Base-by-base conservation (phyloP, 163 green algal species). In the Prototheca cutis region DNA sequence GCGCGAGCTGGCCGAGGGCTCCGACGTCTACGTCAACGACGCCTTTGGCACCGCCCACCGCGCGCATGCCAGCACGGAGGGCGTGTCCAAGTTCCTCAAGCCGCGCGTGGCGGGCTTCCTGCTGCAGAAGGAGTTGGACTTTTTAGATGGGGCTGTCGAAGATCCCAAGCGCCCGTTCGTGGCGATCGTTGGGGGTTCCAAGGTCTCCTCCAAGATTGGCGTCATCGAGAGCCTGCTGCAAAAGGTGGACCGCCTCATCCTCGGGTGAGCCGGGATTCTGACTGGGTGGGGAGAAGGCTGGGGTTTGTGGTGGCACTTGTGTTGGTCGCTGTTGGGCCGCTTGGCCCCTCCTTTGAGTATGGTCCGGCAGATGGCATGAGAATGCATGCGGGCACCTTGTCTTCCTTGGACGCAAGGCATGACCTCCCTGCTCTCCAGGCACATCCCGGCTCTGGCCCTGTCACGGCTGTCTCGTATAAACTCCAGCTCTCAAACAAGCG, bases 31-130 rank as follows among this genome's bases (percentile, higher is more conserved):
- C 66, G 93, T 99, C 48, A 99, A 98, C 77, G 93, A 99, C 61
- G 93, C 93, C 25, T 99, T 99, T 68, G 93, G 93, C 71, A 97
- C 91, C 65, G 93, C 93, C 8, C 93, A 99, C 82, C 84, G 93
- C 60, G 93, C 93, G 4, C 93, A 99, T 76, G 84, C 88, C 55
- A 98, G 92, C 59, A 99, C 93, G 28, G 92, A 90, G 65, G 92
- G 92, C 29, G 87, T 99, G 33, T 91, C 91, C 54, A 87, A 88
- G 73, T 94, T 80, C 78, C 74, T 97, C 45, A 84, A 66, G 71
- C 84, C 74, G 13, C 81, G 65, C 32, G 85, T 93, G 25, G 74
- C 80, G 21, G 84, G 86, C 42, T 88, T 94, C 71, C 72, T 92
- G 24, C 67, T 95, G 58, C 78, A 92, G 78, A 93, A 92, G 79